Base-by-base conservation (phyloP, 108 stramenopile species). In the Pseudonitzschia multiseries region DNA sequence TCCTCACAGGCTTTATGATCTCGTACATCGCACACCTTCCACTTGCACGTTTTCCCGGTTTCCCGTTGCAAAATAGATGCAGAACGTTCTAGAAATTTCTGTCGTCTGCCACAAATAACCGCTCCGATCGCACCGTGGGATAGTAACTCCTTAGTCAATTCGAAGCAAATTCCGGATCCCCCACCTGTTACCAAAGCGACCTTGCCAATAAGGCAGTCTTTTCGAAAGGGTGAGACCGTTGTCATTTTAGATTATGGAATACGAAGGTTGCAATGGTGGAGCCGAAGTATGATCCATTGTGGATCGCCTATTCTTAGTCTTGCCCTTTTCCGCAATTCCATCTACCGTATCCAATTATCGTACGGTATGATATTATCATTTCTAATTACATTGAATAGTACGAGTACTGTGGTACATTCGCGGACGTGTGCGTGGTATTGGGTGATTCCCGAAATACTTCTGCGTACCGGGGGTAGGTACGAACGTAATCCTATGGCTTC, bases 121-220 rank as follows among this genome's bases (percentile, higher is more conserved):
- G 86, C 87, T 17, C 82, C 88, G 52, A 64, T 65, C 46, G 83
- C 89, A 12, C 94, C 94, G 65, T 95, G 94, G 6, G 79, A 68
- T 14, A 93, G 61, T 10, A 95, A 68, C 57, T 95, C 90, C 65
- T 84, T 85, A 40, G 89, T 86, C 42, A 95, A 88, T 77, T 89
- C 91, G 70, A 83, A 94, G 57, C 93, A 87, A 33, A 95, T 92
- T 21, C 93, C 92, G 15, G 87, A 88, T 14, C 93, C 93, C 22
- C 93, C 93, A 22, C 93, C 93, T 21, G 93, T 93, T 18, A 93
- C 81, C 24, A 95, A 56, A 44, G 90, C 94, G 43, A 93, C 87
- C 65, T 93, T 87, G 1, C 91, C 87, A 12, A 66, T 44, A 18
- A 93, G 84, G 56, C 88, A 90, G 53, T 88, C 80, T 13, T 83